A percentile compares a stretch with the other conserved stretches of the same genome.
Conservation (phyloP, 2,329 filamentous ascomycete genomes). For the Hymenoscyphus fraxineus region DNA sequence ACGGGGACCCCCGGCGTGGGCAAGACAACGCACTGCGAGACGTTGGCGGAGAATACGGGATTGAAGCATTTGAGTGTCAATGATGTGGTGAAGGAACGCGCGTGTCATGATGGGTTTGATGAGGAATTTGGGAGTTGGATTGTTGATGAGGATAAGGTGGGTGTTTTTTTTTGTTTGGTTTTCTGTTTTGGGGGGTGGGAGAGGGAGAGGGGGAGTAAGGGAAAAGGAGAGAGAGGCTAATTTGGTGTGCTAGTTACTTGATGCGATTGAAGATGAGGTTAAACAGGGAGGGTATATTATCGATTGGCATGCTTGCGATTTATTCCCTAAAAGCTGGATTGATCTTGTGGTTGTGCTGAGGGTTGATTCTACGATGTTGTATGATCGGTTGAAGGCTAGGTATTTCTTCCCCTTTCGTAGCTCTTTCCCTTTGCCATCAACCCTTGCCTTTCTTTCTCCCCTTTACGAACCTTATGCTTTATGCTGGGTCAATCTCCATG, state of each 20-base stretch:
- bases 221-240: not conserved
- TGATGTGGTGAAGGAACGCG: conserved; percentile 82
- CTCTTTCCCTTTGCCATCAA: too few species aligned
- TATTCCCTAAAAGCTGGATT: conserved; percentile 91
- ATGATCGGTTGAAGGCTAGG: conserved; percentile 77
- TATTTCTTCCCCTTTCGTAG: conserved; percentile 34
- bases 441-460: not conserved
- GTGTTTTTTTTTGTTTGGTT: not conserved
- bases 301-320: conserved; percentile 96
- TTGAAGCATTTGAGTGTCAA: conserved; percentile 85
- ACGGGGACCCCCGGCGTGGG: conserved; percentile 95
- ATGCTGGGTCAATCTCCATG: not conserved
- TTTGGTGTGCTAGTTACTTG: conserved; percentile 62
- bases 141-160: conserved; percentile 92
- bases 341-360: conserved; percentile 91
- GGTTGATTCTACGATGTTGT: conserved; percentile 74
- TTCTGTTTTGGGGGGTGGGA: not conserved
- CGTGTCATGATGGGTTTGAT: conserved; percentile 83
- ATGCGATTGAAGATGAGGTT: conserved; percentile 80
- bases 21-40: conserved; percentile 89
- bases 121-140: conserved; percentile 84
- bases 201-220: not conserved
- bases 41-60: conserved; percentile 70
- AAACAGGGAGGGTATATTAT: conserved; percentile 80
- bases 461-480: not conserved